Conservation (phyloP, 441 rosid species). For the Pelargonium citronellum region DNA sequence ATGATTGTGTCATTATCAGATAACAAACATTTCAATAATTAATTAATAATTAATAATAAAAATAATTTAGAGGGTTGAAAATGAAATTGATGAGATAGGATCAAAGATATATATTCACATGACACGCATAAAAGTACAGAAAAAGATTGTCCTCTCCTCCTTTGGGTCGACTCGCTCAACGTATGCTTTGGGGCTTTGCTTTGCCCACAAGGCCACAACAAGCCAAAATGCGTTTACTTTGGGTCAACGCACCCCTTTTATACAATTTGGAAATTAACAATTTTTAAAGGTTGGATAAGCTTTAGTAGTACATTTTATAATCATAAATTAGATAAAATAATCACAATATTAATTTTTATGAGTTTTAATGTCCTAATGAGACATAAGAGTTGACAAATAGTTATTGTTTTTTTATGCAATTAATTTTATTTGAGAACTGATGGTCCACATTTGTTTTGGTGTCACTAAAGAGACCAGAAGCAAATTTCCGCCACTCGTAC, state of each 20-base stretch:
- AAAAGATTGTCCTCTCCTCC: not conserved
- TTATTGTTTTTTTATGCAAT: too few relatives aligned
- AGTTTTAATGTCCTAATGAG: too few relatives aligned
- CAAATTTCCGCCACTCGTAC: constrained; percentile 61
- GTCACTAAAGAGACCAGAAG: constrained; percentile 30
- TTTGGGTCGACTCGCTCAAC: not conserved
- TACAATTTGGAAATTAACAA: too few relatives aligned
- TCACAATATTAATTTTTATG: too few relatives aligned
- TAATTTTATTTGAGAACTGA: too few relatives aligned
- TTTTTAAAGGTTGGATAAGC: too few relatives aligned
- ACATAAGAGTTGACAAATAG: too few relatives aligned
- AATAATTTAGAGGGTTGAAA: not conserved
- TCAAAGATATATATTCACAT: not conserved
- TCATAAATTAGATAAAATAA: too few relatives aligned
- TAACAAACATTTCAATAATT: not conserved
- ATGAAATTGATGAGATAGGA: not conserved
- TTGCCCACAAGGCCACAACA: not conserved
- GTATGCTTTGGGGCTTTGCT: not conserved
- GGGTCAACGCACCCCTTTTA: not conserved
- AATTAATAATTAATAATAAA: too few relatives aligned
- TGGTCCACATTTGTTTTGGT: constrained; percentile 34
- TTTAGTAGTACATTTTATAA: too few relatives aligned
- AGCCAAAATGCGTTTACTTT: not conserved
- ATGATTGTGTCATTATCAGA: not conserved
- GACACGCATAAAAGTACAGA: not conserved